phyloP scores from a whole-genome alignment of 495 filamentous ascomycete genomes.

The Daldinia bambusicola region DNA sequence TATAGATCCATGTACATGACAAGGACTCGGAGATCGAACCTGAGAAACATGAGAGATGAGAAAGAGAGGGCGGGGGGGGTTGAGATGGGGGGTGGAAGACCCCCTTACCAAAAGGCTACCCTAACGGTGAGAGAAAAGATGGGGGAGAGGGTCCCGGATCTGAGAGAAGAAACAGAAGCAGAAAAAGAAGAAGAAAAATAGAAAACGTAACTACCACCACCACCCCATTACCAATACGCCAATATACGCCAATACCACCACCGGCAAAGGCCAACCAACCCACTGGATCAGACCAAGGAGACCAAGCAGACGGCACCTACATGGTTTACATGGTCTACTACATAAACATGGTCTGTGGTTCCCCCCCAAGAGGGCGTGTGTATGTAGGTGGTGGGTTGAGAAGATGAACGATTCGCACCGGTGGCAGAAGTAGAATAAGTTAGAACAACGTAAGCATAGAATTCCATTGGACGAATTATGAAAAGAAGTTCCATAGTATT shows the following conservation, averaged over 20 bases:
- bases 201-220: constrained; percentile 12
- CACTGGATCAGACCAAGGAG: constrained; percentile 31
- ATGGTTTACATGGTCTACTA: constrained; percentile 3
- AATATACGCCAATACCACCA: not conserved
- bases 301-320: constrained; percentile 19
- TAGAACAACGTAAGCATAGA: constrained; percentile 40
- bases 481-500: constrained; percentile 7
- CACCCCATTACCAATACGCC: too few species aligned
- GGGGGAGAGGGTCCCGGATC: constrained; percentile 45
- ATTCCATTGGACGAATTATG: constrained; percentile 31
- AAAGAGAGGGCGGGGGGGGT: constrained; percentile 18
- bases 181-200: not conserved
- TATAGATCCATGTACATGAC: constrained; percentile 52
- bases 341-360: not conserved
- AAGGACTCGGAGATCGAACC: constrained; percentile 50
- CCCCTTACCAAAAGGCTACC: constrained; percentile 2
- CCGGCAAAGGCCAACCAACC: constrained; percentile 39
- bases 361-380: too few species aligned
- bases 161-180: not conserved
- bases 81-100: too few species aligned
- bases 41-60: constrained; percentile 40
- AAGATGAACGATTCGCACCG: constrained; percentile 45
- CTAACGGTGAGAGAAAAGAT: constrained; percentile 38
- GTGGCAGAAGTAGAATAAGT: constrained; percentile 11
- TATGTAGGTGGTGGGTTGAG: constrained; percentile 34